Percentiles rank a stretch among this genome's conserved stretches.
Evolutionary conservation across 2,329 filamentous ascomycete species (phyloP).

Genomic region (Aureobasidium sp.): DNA sequence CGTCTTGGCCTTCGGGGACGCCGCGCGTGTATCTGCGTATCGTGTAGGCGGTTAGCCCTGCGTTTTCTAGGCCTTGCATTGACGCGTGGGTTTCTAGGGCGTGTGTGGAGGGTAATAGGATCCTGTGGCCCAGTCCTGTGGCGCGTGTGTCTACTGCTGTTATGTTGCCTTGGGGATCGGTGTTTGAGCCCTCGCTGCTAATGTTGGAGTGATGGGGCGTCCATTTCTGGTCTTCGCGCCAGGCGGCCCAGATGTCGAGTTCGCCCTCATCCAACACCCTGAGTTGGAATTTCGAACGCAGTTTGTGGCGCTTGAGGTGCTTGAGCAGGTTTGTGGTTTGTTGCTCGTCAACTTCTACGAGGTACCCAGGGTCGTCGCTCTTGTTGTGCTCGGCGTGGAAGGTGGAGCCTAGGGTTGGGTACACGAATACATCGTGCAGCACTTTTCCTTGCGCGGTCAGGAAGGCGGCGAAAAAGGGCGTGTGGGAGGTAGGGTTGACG

Average conservation of each 20-base stretch:
- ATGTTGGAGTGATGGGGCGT: constrained; percentile 20
- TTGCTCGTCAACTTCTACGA: constrained; percentile 72
- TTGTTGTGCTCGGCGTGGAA: constrained; percentile 19
- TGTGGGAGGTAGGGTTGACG: constrained; percentile 36
- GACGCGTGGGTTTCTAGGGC: constrained; percentile 20
- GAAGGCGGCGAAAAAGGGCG: constrained; percentile 71
- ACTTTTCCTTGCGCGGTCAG: constrained; percentile 74
- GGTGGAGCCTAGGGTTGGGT: constrained; percentile 45
- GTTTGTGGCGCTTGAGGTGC: constrained; percentile 76
- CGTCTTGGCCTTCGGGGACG: constrained; percentile 73
- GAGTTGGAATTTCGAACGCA: constrained; percentile 69
- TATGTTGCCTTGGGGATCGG: constrained; percentile 23
- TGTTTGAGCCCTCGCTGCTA: not conserved
- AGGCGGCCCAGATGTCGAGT: constrained; percentile 61
- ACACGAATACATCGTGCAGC: constrained; percentile 83
- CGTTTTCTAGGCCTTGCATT: constrained; percentile 34
- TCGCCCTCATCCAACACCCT: constrained; percentile 57
- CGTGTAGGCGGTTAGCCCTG: constrained; percentile 48
- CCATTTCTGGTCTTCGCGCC: constrained; percentile 49
- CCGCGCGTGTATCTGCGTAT: constrained; percentile 71
- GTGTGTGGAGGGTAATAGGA: constrained; percentile 26
- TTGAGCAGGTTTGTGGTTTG: constrained; percentile 54
- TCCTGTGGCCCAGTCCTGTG: constrained; percentile 28
- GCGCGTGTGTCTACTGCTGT: constrained; percentile 31
- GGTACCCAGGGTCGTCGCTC: constrained; percentile 45